Conservation (phyloP, 306 rosid genomes). For the Cucurbita moschata region DNA sequence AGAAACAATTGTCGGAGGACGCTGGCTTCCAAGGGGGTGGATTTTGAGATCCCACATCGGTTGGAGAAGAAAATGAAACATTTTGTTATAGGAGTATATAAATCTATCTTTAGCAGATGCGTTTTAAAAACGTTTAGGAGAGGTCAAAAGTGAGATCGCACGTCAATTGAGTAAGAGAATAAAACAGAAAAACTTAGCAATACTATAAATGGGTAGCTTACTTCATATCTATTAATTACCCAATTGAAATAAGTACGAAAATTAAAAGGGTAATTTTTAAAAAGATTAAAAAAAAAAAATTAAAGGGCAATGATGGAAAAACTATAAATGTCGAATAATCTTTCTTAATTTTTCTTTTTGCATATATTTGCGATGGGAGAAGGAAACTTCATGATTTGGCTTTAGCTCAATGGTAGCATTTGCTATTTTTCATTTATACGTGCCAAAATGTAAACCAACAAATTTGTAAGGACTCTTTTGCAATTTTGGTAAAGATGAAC, state of each 20-base stretch:
- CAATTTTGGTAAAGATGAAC: conserved; percentile 1
- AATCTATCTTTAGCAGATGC: no score
- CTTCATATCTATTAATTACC: background rate
- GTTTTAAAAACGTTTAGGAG: no score
- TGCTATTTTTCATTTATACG: background rate
- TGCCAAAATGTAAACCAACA: background rate
- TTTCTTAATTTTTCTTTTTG: background rate
- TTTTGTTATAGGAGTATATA: no score
- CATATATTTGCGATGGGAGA: background rate
- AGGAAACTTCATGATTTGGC: background rate
- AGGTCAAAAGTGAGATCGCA: no score
- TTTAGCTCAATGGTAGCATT: background rate
- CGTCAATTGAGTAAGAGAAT: no score
- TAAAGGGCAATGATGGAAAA: background rate
- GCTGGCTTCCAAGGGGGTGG: no score
- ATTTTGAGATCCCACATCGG: no score
- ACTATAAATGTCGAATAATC: background rate
- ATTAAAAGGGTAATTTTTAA: background rate
- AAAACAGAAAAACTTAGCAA: background rate
- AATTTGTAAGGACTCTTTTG: background rate
- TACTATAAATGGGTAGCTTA: background rate
- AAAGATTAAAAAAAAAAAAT: background rate
- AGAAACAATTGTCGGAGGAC: no score
- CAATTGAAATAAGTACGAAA: background rate
- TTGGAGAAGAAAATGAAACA: no score